Evolutionary conservation across 805 yeast species (phyloP).

Genomic region (Nakazawaea populi): DNA sequence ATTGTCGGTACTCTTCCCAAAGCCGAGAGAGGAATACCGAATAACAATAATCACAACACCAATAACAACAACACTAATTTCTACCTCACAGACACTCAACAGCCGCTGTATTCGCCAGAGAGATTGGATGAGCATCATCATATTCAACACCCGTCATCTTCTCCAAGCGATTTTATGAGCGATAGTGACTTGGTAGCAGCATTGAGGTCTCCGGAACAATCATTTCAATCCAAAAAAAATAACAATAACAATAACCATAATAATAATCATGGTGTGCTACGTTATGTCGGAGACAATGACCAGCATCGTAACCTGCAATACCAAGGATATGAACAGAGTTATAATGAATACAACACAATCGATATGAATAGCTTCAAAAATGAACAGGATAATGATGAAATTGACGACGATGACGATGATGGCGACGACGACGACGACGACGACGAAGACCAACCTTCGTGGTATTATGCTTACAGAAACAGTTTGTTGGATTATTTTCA

Average conservation of each 20-base stretch:
- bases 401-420: background rate
- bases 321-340: background rate
- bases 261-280: no score
- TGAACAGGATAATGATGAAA: background rate
- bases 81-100: background rate
- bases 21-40: background rate
- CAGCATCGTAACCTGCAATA: background rate
- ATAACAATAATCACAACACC: background rate
- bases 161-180: slow-evolving; percentile 49
- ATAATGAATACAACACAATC: background rate
- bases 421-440: slow-evolving; percentile 2
- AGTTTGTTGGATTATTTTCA: slow-evolving; percentile 48
- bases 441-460: slow-evolving; percentile 4
- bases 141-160: slow-evolving; percentile 27
- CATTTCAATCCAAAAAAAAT: slow-evolving; percentile 1
- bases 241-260: background rate
- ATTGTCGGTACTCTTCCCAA: slow-evolving; percentile 2
- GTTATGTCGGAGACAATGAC: background rate
- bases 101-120: background rate
- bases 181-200: slow-evolving; percentile 46
- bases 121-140: background rate
- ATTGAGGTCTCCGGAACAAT: slow-evolving; percentile 16
- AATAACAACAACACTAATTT: background rate
- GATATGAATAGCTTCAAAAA: slow-evolving; percentile 1
- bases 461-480: slow-evolving; percentile 35